Evolutionary conservation across 305 asterid genomes (phyloP).

Genomic region (Fraxinus greggii): DNA sequence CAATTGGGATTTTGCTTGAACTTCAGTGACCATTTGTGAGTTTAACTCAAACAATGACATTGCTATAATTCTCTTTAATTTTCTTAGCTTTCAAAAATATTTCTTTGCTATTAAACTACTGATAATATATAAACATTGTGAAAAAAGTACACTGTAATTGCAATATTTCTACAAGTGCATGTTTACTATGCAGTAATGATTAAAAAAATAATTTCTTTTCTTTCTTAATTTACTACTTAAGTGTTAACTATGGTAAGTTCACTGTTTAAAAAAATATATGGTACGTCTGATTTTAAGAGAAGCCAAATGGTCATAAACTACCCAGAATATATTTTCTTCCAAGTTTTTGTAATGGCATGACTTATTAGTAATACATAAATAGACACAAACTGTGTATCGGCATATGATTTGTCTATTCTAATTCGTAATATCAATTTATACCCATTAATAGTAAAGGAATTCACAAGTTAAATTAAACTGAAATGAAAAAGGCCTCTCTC

Average conservation of each 20-base stretch:
- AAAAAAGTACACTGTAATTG: background rate
- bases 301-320: background rate
- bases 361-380: background rate
- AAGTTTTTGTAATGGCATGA: too few relatives aligned
- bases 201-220: background rate
- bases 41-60: background rate
- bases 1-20: background rate
- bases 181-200: background rate
- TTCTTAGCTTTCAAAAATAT: background rate
- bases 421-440: background rate
- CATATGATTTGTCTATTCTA: background rate
- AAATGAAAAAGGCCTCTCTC: background rate
- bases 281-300: background rate
- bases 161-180: background rate
- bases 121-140: background rate
- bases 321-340: background rate
- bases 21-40: background rate
- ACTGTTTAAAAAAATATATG: background rate
- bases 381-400: background rate
- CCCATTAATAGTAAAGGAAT: background rate
- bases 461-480: background rate
- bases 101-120: background rate
- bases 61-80: background rate
- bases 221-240: background rate
- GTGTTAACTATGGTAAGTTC: background rate